Evolutionary conservation across 2,329 filamentous ascomycete genomes (phyloP), one percentile per base, ranked within the genome.

Genomic region (Fusarium subglutinans): DNA sequence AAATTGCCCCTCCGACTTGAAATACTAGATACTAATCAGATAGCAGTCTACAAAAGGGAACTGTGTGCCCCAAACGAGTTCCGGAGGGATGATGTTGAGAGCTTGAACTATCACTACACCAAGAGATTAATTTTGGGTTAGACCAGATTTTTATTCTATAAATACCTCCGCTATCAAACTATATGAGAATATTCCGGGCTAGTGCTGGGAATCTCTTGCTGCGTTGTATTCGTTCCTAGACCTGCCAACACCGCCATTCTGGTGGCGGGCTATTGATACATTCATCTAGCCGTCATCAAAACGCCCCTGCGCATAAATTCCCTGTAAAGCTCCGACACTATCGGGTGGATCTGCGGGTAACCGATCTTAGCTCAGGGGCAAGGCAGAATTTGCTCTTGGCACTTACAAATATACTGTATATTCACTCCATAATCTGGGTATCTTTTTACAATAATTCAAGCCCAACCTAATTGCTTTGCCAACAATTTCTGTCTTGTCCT

Each of bases 101-200:
- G 40, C 18, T 57, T 57, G 40, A 57, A 57, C n/a, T 47, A 57
- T 18, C 24, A 22, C n/a, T 57, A 57, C 17, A 57, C 40, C 6
- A 57, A 26, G n/a, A 28, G 18, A 45, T 37, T 57, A 6, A 24
- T 57, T 57, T n/a, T 57, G 6, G 55, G 55, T 20, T 45, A 57
- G 38, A 8, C 7, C 6, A 11, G 17, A 8, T 8, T 4, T 2
- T 37, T 6, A 11, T 6, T 24, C 5, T 15, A 8, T 12, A 14
- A 24, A 6, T 1, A 11, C 8, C 17, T 33, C 30, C 2, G 2
- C 12, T 37, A 35, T 11, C 0, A 15, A 53, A 20, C 4, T 35
- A 20, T 15, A 24, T 24, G 8, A 2, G 5, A 7, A 35, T 2
- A 24, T 13, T 24, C 24, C 3, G 24, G 5, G 8, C 12, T 3